Conservation (phyloP, 2,329 filamentous ascomycete species). For the Sarocladiaceae sp. region DNA sequence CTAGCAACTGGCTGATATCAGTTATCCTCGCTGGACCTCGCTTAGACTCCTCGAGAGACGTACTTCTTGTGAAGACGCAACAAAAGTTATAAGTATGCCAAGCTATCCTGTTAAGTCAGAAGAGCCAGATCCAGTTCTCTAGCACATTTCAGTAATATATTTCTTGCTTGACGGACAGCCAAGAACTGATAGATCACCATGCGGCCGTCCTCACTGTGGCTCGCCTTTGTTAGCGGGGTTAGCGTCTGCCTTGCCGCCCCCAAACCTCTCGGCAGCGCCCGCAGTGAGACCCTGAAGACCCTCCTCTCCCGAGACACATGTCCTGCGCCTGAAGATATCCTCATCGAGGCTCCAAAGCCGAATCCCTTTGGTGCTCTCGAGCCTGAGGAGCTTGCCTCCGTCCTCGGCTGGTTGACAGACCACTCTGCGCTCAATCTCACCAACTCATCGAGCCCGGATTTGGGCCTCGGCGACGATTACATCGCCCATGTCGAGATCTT, state of each 20-base stretch:
- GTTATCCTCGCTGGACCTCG: too few relatives aligned
- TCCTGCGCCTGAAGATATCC: conserved; percentile 9
- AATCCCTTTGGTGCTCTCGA: conserved; percentile 10
- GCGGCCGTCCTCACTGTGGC: background rate
- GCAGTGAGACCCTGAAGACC: background rate
- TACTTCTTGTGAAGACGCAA: too few relatives aligned
- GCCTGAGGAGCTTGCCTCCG: conserved; percentile 16
- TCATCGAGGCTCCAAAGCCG: conserved; percentile 4
- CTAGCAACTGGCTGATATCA: too few relatives aligned
- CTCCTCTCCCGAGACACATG: conserved; percentile 1
- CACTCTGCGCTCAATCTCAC: conserved; percentile 16
- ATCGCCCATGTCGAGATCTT: conserved; percentile 15
- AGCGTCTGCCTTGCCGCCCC: background rate
- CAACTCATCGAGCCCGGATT: conserved; percentile 10
- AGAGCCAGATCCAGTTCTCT: too few relatives aligned
- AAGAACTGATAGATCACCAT: too few relatives aligned
- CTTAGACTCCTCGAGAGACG: too few relatives aligned
- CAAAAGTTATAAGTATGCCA: too few relatives aligned
- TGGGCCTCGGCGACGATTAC: conserved; percentile 15
- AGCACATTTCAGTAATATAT: too few relatives aligned
- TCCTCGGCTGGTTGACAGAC: conserved; percentile 23
- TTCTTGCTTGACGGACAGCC: too few relatives aligned
- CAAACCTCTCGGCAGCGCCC: background rate
- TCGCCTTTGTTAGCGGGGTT: background rate
- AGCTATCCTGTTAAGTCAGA: too few relatives aligned